Evolutionary conservation across 2,329 filamentous ascomycete genomes (phyloP).

Genomic region (Didymella arachidicola): DNA sequence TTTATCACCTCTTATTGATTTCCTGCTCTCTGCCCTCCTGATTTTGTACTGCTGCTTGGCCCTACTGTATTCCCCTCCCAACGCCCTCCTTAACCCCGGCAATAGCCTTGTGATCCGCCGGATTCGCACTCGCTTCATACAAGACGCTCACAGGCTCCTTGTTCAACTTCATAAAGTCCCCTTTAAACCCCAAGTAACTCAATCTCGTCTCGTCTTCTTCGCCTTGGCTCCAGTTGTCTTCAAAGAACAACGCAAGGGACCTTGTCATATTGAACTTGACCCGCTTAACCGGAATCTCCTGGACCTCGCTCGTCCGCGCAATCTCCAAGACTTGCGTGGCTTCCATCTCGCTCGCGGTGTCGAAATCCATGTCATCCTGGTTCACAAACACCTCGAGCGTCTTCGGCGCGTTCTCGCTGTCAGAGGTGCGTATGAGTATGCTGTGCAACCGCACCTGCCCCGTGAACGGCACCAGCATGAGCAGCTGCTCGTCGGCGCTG

Average conservation of each 20-base stretch:
- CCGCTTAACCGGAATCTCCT: slow-evolving; percentile 88
- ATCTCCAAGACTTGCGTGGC: slow-evolving; percentile 81
- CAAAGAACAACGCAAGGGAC: slow-evolving; percentile 83
- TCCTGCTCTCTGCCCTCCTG: too few species aligned
- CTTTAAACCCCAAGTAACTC: slow-evolving; percentile 89
- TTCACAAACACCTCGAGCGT: slow-evolving; percentile 89
- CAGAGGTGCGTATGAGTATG: slow-evolving; percentile 82
- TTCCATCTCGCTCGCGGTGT: slow-evolving; percentile 70
- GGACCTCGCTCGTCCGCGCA: slow-evolving; percentile 78
- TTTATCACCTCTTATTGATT: too few species aligned
- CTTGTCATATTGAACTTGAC: slow-evolving; percentile 88
- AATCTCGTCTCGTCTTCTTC: slow-evolving; percentile 82
- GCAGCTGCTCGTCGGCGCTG: slow-evolving; percentile 89
- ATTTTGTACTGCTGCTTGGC: not conserved
- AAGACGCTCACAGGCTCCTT: slow-evolving; percentile 83
- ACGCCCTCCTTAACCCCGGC: slow-evolving; percentile 50
- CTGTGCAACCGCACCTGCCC: slow-evolving; percentile 93
- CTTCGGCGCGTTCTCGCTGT: slow-evolving; percentile 73
- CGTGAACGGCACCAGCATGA: slow-evolving; percentile 92
- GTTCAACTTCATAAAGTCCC: slow-evolving; percentile 88
- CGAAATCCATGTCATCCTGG: slow-evolving; percentile 78
- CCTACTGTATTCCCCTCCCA: slow-evolving; percentile 46
- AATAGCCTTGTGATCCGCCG: slow-evolving; percentile 75
- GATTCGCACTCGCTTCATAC: slow-evolving; percentile 94
- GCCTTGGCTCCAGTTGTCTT: slow-evolving; percentile 81